phyloP scores from a whole-genome alignment of 495 filamentous ascomycete genomes.

The Hyaloscypha variabilis region DNA sequence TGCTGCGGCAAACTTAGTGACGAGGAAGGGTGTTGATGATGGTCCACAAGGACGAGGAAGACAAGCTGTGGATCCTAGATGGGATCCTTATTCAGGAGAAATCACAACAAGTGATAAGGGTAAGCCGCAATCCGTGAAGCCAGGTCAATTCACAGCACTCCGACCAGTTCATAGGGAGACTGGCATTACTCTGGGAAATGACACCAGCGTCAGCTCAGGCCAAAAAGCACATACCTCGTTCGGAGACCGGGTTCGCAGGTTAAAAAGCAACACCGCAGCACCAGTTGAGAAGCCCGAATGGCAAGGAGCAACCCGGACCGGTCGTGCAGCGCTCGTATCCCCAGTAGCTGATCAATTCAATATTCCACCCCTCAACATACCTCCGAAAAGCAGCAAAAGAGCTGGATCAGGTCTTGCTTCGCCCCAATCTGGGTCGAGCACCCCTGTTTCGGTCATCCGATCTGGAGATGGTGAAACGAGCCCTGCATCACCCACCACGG shows the following conservation, averaged over 20 bases:
- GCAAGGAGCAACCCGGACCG: constrained; percentile 49
- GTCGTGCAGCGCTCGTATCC: constrained; percentile 48
- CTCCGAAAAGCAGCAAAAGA: constrained; percentile 40
- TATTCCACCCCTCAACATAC: constrained; percentile 45
- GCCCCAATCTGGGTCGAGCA: constrained; percentile 16
- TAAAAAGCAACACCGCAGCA: constrained; percentile 28
- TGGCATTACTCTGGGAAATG: constrained; percentile 20
- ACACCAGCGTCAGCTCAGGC: constrained; percentile 23
- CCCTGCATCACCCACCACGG: constrained; percentile 19
- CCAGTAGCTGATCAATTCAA: constrained; percentile 47
- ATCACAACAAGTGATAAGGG: constrained; percentile 45
- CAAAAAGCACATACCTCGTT: constrained; percentile 33
- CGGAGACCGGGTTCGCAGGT: constrained; percentile 49
- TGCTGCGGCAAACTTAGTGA: constrained; percentile 20
- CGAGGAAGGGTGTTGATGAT: constrained; percentile 19
- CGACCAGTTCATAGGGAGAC: constrained; percentile 32
- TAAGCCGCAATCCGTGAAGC: constrained; percentile 48
- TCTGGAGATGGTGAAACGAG: constrained; percentile 33
- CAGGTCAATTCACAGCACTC: constrained; percentile 42
- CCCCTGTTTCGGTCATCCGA: constrained; percentile 36
- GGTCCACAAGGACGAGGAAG: constrained; percentile 15
- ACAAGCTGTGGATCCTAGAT: constrained; percentile 31
- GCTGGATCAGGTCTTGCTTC: constrained; percentile 14
- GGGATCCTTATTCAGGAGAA: constrained; percentile 55
- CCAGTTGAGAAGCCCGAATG: constrained; percentile 46